Conservation (phyloP, 2,329 filamentous ascomycete species). For the Beauveria scarabaeidicola region DNA sequence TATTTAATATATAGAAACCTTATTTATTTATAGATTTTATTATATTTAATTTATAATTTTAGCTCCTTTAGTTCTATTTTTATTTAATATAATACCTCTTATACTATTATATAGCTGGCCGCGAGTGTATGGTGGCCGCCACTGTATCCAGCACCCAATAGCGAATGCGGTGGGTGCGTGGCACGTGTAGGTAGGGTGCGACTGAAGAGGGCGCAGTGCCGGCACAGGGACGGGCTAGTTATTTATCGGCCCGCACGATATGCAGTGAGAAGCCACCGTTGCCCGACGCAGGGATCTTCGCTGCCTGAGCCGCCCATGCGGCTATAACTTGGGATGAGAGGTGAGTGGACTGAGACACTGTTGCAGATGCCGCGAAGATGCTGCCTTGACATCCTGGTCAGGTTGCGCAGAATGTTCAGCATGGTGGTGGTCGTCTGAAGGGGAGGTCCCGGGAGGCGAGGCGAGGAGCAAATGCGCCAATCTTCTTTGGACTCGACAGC, state of each 20-base stretch:
- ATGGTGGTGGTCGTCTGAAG: constrained; percentile 16
- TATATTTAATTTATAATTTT: too few species aligned
- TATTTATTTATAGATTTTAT: too few species aligned
- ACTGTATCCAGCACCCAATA: too few species aligned
- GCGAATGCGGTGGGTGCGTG: too few species aligned
- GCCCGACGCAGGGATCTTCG: constrained; percentile 17
- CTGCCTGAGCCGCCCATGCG: constrained; percentile 19
- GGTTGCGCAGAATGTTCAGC: constrained; percentile 14
- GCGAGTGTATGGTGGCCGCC: too few species aligned
- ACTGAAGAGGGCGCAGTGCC: constrained; percentile 18
- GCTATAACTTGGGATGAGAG: constrained; percentile 20
- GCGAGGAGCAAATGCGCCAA: constrained; percentile 20
- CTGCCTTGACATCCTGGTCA: constrained; percentile 17
- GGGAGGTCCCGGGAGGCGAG: constrained; percentile 21
- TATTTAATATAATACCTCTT: too few species aligned
- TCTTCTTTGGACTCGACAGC: constrained; percentile 10
- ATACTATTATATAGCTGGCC: too few species aligned
- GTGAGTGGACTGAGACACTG: constrained; percentile 16
- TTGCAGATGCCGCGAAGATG: constrained; percentile 16
- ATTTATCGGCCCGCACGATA: background rate
- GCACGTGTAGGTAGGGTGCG: constrained; percentile 21
- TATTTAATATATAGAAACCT: too few species aligned
- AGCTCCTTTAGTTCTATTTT: too few species aligned
- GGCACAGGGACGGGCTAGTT: constrained; percentile 5
- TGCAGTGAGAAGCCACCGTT: constrained; percentile 13